Evolutionary conservation across 1,284 basidiomycete genomes (phyloP).

Genomic region (Sporisorium graminicola): DNA sequence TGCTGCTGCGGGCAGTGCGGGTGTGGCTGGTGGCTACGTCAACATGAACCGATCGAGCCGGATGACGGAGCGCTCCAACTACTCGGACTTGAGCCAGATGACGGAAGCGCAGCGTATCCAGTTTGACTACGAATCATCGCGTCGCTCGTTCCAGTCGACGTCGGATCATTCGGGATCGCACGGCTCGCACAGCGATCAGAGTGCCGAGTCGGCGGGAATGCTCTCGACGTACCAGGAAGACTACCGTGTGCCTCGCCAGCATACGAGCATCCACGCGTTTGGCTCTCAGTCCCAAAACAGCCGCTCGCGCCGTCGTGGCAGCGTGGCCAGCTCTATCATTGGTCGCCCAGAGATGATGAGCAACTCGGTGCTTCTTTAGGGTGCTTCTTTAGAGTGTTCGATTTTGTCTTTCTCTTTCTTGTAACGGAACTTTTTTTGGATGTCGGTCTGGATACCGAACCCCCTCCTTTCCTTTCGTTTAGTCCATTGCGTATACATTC

Average conservation of each 20-base stretch:
- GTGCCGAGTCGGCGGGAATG: constrained; percentile 22
- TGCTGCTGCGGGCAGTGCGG: background rate
- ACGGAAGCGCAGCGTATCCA: constrained; percentile 60
- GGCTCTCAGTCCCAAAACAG: constrained; percentile 12
- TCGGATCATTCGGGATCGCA: constrained; percentile 29
- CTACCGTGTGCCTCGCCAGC: constrained; percentile 39
- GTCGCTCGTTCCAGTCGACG: constrained; percentile 35
- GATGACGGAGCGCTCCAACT: constrained; percentile 50
- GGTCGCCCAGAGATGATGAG: constrained; percentile 52
- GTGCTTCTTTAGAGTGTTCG: constrained; percentile 30
- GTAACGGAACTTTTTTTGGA: constrained; percentile 41
- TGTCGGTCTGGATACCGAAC: constrained; percentile 28
- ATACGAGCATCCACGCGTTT: constrained; percentile 34
- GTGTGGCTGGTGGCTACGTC: constrained; percentile 28
- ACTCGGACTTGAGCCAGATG: constrained; percentile 47
- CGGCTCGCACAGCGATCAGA: constrained; percentile 30
- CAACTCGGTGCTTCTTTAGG: constrained; percentile 51
- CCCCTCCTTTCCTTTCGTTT: background rate
- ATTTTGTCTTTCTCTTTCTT: constrained; percentile 17
- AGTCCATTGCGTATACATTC: background rate
- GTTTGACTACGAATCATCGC: constrained; percentile 53
- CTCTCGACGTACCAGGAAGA: constrained; percentile 42
- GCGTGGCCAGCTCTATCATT: constrained; percentile 45
- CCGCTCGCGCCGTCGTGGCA: constrained; percentile 29
- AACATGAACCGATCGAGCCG: constrained; percentile 53